Evolutionary conservation across 305 asterid species (phyloP), one percentile per base, ranked within the genome.

Genomic region (Solanum hybrid): DNA sequence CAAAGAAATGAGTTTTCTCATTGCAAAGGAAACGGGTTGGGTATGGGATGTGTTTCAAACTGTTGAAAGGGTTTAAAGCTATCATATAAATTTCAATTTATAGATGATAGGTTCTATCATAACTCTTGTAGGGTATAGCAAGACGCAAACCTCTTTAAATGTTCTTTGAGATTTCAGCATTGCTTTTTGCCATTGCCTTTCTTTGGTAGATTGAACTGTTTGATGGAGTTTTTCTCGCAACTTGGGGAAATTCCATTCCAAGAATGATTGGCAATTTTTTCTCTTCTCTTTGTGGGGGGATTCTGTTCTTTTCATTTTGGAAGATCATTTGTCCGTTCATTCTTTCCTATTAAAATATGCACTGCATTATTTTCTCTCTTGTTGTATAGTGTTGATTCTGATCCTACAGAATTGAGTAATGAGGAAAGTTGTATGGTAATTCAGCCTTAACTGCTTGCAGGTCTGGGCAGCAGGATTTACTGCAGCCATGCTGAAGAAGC

Each of bases 401-500:
- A 20, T 84, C 22, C 87, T 51, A 29, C 40, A 51, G 38, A 31
- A 51, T 31, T 84, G 75, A 20, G 87, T 51, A 84, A 31, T 16
- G 37, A 29, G 75, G 72, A 27, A 82, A 17, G 37, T 46, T 24
- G 27, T 82, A 40, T 17, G 40, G 79, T 42, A 75, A 87, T 60
- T 87, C 75, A 13, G 60, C 14, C 79, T 87, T 90, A 20, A 32
- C 37, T 38, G 36, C 89, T 91, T 78, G 88, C 93, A 96, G 98
- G 99, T 97, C 32, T 97, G 99, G 99, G 99, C 99, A 81, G 99
- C 99, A 88, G 99, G 99, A 91, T 95, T 95, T 90, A 91, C 97
- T 88, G 92, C 98, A 32, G 99, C 99, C 56, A 24, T 97, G 92
- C 93, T 96, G 73, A 94, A 97, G 94, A 95, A 96, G 90, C 92